Percentiles rank a stretch among this genome's conserved stretches.
Evolutionary conservation across 2,329 filamentous ascomycete species (phyloP).

Genomic region (Fusarium penzigii): DNA sequence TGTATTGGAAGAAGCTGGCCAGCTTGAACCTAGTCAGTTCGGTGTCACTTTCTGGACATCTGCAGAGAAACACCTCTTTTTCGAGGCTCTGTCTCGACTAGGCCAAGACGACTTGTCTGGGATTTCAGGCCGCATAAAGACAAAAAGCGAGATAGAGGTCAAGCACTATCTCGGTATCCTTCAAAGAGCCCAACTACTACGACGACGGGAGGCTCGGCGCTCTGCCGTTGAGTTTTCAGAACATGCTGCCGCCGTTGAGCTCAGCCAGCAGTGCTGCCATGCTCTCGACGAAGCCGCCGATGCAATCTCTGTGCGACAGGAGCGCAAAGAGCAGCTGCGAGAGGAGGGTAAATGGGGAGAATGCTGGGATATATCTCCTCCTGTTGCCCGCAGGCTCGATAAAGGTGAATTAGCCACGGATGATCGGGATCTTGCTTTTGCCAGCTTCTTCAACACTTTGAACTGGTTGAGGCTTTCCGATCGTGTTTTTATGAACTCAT

Average conservation of each 20-base stretch:
- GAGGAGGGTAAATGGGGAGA: constrained; percentile 64
- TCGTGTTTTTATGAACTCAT: constrained; percentile 74
- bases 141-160: constrained; percentile 76
- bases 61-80: constrained; percentile 71
- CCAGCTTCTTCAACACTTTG: constrained; percentile 57
- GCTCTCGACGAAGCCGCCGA: constrained; percentile 71
- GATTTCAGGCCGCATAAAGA: constrained; percentile 64
- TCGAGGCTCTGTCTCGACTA: constrained; percentile 62
- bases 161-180: constrained; percentile 68
- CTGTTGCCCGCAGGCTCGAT: constrained; percentile 35
- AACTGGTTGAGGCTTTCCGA: constrained; percentile 66
- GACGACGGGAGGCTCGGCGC: constrained; percentile 37
- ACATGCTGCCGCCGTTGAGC: constrained; percentile 71
- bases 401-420: constrained; percentile 20
- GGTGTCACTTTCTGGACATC: constrained; percentile 71
- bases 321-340: constrained; percentile 58
- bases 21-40: constrained; percentile 54
- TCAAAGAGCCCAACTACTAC: constrained; percentile 46
- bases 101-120: constrained; percentile 63
- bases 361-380: constrained; percentile 64
- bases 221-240: constrained; percentile 50
- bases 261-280: constrained; percentile 64
- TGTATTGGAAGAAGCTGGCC: constrained; percentile 31
- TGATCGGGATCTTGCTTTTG: constrained; percentile 44
- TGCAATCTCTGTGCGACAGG: constrained; percentile 63